Evolutionary conservation across 495 filamentous ascomycete genomes (phyloP).

Genomic region (Penicillium coprophilum): DNA sequence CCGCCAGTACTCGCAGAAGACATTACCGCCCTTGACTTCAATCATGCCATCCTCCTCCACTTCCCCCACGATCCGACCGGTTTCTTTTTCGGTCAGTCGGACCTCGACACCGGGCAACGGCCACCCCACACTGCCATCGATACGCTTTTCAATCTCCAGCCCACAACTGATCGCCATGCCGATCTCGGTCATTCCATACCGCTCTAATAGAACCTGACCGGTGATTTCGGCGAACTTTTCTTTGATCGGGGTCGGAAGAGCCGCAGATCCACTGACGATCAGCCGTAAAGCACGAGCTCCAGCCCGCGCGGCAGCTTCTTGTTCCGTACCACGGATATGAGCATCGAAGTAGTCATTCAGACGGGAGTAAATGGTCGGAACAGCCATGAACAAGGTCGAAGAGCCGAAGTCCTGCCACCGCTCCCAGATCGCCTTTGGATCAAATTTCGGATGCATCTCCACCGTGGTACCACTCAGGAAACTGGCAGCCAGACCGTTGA

Average conservation of each 20-base stretch:
- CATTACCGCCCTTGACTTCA: conserved; percentile 45
- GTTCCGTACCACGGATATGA: conserved; percentile 41
- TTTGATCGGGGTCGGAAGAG: conserved; percentile 45
- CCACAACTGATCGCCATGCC: conserved; percentile 50
- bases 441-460: conserved; percentile 48
- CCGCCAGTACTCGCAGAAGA: conserved; percentile 48
- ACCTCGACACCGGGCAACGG: conserved; percentile 45
- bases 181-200: conserved; percentile 51
- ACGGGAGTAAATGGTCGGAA: conserved; percentile 49
- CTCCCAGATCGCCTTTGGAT: conserved; percentile 44
- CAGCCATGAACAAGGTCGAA: conserved; percentile 48
- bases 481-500: conserved; percentile 42
- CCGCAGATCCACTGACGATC: conserved; percentile 45
- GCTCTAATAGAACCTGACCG: conserved; percentile 43
- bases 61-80: conserved; percentile 32
- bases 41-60: conserved; percentile 47
- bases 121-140: conserved; percentile 50
- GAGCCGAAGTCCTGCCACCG: conserved; percentile 41
- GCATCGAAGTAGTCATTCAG: conserved; percentile 48
- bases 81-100: conserved; percentile 43
- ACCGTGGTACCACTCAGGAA: conserved; percentile 42
- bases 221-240: conserved; percentile 44
- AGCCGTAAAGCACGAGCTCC: conserved; percentile 40
- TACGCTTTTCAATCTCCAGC: conserved; percentile 34
- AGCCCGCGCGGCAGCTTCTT: conserved; percentile 31